A percentile compares a stretch with the other conserved stretches of the same genome.
phyloP scores from a whole-genome alignment of 257 asterid genomes.

The Solanum sparsipilum region DNA sequence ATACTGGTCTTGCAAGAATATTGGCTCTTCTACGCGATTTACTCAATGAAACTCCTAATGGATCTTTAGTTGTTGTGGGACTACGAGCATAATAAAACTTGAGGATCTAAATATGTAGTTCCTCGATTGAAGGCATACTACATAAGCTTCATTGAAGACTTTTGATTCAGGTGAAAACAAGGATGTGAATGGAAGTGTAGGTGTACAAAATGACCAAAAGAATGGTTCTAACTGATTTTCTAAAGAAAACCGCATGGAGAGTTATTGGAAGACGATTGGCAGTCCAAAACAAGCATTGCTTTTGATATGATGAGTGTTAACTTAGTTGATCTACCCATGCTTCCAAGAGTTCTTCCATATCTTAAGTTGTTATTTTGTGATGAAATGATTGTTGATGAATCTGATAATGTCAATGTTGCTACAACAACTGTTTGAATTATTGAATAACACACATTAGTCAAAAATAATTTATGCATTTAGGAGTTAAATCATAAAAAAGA shows the following conservation, averaged over 20 bases:
- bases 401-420: slow-evolving; percentile 39
- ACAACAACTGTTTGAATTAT: slow-evolving; percentile 11
- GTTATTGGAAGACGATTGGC: slow-evolving; percentile 44
- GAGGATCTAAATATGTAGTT: slow-evolving; percentile 88
- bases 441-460: not conserved
- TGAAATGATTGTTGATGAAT: slow-evolving; percentile 58
- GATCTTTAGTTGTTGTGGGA: slow-evolving; percentile 64
- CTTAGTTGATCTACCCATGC: slow-evolving; percentile 59
- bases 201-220: not conserved
- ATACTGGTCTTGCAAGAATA: slow-evolving; percentile 87
- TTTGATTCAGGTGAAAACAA: slow-evolving; percentile 25
- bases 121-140: slow-evolving; percentile 67
- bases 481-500: not conserved
- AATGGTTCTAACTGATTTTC: slow-evolving; percentile 32
- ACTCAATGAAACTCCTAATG: slow-evolving; percentile 51
- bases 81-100: slow-evolving; percentile 74
- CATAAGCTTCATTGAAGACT: slow-evolving; percentile 42
- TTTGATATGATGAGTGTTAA: slow-evolving; percentile 93
- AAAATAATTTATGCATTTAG: not conserved
- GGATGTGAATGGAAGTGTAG: slow-evolving; percentile 4
- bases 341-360: slow-evolving; percentile 69
- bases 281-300: slow-evolving; percentile 68
- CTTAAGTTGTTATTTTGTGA: slow-evolving; percentile 61
- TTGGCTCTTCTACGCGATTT: slow-evolving; percentile 60
- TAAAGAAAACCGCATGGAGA: slow-evolving; percentile 60